Percentiles rank a stretch among this genome's conserved stretches.
Evolutionary conservation across 2,329 filamentous ascomycete species (phyloP).

Genomic region (Lachnellula suecica): DNA sequence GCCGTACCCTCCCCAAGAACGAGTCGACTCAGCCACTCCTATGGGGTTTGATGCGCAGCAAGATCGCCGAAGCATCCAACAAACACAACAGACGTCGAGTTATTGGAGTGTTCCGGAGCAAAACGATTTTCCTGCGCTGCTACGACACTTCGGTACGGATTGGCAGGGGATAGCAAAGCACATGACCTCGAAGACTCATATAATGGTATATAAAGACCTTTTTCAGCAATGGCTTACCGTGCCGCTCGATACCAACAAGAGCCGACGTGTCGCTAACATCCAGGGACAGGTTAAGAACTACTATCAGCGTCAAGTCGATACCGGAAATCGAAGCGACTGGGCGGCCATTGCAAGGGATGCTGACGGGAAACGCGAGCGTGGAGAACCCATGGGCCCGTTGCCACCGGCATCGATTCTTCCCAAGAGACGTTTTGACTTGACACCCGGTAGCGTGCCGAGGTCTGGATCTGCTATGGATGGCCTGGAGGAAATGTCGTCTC

Average conservation of each 20-base stretch:
- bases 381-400: conserved; percentile 59
- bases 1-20: conserved; percentile 26
- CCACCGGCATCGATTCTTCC: conserved; percentile 54
- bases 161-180: conserved; percentile 73
- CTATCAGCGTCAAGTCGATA: conserved; percentile 62
- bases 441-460: conserved; percentile 38
- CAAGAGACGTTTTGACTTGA: conserved; percentile 52
- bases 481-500: conserved; percentile 40
- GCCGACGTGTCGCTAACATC: conserved; percentile 33
- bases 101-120: conserved; percentile 87
- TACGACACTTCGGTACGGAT: conserved; percentile 76
- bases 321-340: conserved; percentile 55
- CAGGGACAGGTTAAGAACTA: conserved; percentile 64
- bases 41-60: conserved; percentile 23
- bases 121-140: conserved; percentile 70
- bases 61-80: conserved; percentile 28
- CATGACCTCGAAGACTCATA: conserved; percentile 81
- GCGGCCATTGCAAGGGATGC: conserved; percentile 59
- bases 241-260: conserved; percentile 27
- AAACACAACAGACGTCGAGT: conserved; percentile 65
- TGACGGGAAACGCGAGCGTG: conserved; percentile 52
- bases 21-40: conserved; percentile 27
- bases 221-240: conserved; percentile 31
- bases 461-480: conserved; percentile 47
- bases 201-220: conserved; percentile 63